phyloP scores from a whole-genome alignment of 805 yeast species.

The Candida broadrunensis region DNA sequence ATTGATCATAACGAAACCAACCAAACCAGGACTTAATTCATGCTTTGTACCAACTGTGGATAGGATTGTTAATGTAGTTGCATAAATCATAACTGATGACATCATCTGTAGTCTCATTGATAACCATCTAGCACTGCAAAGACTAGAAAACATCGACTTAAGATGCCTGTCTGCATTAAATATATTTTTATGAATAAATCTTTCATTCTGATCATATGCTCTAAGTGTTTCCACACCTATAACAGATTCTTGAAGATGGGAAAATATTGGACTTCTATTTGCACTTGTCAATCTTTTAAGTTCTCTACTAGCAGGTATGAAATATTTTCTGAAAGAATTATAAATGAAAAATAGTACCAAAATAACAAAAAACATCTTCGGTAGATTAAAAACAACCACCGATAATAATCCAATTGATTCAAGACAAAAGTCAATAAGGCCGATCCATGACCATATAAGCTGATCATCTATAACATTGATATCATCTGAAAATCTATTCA shows the following conservation, averaged over 20 bases:
- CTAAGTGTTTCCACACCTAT: conserved; percentile 33
- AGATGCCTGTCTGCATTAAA: conserved; percentile 20
- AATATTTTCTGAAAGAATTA: conserved; percentile 24
- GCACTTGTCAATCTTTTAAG: conserved; percentile 29
- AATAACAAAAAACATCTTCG: conserved; percentile 29
- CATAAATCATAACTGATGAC: conserved; percentile 27
- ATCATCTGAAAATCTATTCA: conserved; percentile 39
- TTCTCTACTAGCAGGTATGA: conserved; percentile 34
- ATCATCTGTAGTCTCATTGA: conserved; percentile 34
- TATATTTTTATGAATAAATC: conserved; percentile 23
- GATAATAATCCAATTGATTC: conserved; percentile 23
- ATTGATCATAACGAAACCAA: conserved; percentile 39
- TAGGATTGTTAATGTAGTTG: conserved; percentile 24
- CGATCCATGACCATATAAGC: conserved; percentile 27
- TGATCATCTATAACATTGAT: conserved; percentile 29
- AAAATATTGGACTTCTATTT: conserved; percentile 27
- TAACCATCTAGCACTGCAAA: conserved; percentile 30
- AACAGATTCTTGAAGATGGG: conserved; percentile 35
- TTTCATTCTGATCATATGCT: conserved; percentile 25
- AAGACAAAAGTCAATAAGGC: conserved; percentile 16
- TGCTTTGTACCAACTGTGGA: conserved; percentile 15
- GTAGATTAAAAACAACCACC: conserved; percentile 29
- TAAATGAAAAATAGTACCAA: conserved; percentile 21
- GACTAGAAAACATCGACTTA: conserved; percentile 16
- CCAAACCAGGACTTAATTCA: conserved; percentile 28